Percentiles rank a stretch among this genome's conserved stretches.
phyloP scores from a whole-genome alignment of 2,329 filamentous ascomycete species.

The Colletotrichum melonis region DNA sequence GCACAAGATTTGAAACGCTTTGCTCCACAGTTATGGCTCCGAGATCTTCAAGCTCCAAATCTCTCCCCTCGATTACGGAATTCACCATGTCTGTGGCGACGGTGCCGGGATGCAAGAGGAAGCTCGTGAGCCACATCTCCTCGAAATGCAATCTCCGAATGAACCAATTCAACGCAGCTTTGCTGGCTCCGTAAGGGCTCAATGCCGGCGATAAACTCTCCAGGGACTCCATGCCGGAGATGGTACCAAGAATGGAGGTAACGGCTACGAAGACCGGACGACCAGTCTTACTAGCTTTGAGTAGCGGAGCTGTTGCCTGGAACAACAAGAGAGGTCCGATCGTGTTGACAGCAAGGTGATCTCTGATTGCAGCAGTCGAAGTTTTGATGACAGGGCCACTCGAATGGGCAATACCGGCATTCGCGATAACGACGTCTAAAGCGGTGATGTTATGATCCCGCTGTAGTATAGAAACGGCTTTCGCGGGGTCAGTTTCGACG shows the following conservation, averaged over 20 bases:
- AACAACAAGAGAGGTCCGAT: slow-evolving; percentile 14
- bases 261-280: slow-evolving; percentile 42
- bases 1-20: neutral
- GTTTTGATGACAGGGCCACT: slow-evolving; percentile 37
- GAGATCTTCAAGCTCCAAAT: neutral
- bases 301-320: slow-evolving; percentile 42
- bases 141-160: slow-evolving; percentile 38
- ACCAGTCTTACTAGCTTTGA: slow-evolving; percentile 31
- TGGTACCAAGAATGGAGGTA: slow-evolving; percentile 39
- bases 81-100: neutral
- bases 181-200: slow-evolving; percentile 36
- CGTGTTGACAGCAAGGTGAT: slow-evolving; percentile 53
- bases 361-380: slow-evolving; percentile 41
- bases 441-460: slow-evolving; percentile 46
- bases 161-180: slow-evolving; percentile 36
- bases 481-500: slow-evolving; percentile 45
- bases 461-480: slow-evolving; percentile 45
- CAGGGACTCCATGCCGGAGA: slow-evolving; percentile 4
- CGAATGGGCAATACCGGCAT: slow-evolving; percentile 53
- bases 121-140: slow-evolving; percentile 39
- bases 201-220: neutral
- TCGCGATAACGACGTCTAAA: slow-evolving; percentile 65
- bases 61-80: neutral
- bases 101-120: slow-evolving; percentile 20
- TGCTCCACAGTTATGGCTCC: slow-evolving; percentile 36